Evolutionary conservation across 2,329 filamentous ascomycete species (phyloP).

Genomic region (Ophiosphaerella korrae): DNA sequence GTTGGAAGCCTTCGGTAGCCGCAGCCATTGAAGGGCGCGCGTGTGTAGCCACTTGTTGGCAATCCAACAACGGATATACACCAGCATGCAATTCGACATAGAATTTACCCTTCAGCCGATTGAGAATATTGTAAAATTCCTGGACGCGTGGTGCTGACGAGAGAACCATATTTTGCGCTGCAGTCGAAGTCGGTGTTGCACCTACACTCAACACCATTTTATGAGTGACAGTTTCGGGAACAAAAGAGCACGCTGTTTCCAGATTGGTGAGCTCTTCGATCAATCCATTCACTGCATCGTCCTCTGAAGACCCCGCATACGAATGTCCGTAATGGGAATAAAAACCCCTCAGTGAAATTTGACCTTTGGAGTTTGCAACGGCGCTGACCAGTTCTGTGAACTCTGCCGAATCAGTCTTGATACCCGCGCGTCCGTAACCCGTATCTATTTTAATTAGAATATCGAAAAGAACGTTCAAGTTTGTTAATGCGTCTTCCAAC

Average conservation of each 20-base stretch:
- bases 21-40: conserved; percentile 53
- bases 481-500: conserved; percentile 47
- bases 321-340: conserved; percentile 77
- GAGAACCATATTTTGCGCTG: conserved; percentile 64
- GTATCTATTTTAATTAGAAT: conserved; percentile 78
- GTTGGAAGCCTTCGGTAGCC: conserved; percentile 18
- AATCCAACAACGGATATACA: conserved; percentile 75
- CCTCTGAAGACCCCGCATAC: conserved; percentile 62
- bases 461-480: conserved; percentile 45
- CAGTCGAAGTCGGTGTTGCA: conserved; percentile 74
- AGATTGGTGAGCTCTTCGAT: conserved; percentile 64
- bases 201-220: conserved; percentile 69
- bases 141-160: conserved; percentile 43
- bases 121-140: conserved; percentile 51
- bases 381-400: conserved; percentile 54
- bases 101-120: conserved; percentile 37
- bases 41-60: conserved; percentile 78
- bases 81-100: conserved; percentile 74
- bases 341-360: conserved; percentile 61
- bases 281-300: conserved; percentile 65
- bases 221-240: conserved; percentile 35
- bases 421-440: conserved; percentile 72
- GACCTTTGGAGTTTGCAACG: conserved; percentile 22
- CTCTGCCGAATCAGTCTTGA: conserved; percentile 57
- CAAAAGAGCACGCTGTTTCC: conserved; percentile 52